These are phyloP conservation scores for Blastomyces parvus DNA, from an alignment of 2,329 filamentous ascomycete species.

Conservation along the genomic window DNA sequence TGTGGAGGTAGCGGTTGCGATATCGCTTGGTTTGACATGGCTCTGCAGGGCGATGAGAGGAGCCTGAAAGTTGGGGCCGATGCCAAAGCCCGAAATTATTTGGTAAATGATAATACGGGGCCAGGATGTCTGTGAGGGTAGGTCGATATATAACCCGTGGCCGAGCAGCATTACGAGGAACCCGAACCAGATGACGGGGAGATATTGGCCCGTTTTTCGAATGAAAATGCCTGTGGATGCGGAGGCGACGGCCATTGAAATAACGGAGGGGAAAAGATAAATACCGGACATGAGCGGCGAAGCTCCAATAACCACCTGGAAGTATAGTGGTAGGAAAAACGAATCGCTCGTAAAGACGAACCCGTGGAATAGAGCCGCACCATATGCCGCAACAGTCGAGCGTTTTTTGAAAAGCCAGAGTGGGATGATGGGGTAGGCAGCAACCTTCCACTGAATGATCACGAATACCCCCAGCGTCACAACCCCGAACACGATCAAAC, in stretches of 20 bases:
- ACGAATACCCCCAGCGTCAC: slow-evolving; percentile 56
- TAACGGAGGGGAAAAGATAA: slow-evolving; percentile 59
- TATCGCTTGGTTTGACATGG: slow-evolving; percentile 49
- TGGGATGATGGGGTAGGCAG: slow-evolving; percentile 69
- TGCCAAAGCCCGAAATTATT: slow-evolving; percentile 50
- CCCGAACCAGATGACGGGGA: slow-evolving; percentile 49
- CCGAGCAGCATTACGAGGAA: slow-evolving; percentile 53
- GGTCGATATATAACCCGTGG: slow-evolving; percentile 53
- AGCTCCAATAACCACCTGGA: slow-evolving; percentile 62
- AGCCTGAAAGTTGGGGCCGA: slow-evolving; percentile 53
- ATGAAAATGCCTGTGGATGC: slow-evolving; percentile 56
- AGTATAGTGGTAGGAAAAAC: slow-evolving; percentile 79
- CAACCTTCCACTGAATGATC: slow-evolving; percentile 61
- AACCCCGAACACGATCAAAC: slow-evolving; percentile 64
- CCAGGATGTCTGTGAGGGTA: slow-evolving; percentile 46
- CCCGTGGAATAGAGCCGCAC: slow-evolving; percentile 61
- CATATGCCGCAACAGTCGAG: slow-evolving; percentile 57
- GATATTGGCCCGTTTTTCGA: slow-evolving; percentile 61
- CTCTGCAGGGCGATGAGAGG: slow-evolving; percentile 56
- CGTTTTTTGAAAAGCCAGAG: slow-evolving; percentile 56
- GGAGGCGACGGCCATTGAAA: slow-evolving; percentile 57
- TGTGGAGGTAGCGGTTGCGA: slow-evolving; percentile 53
- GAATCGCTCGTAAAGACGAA: slow-evolving; percentile 65
- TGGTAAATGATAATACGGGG: slow-evolving; percentile 44
- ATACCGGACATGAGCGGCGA: slow-evolving; percentile 62